Evolutionary conservation across 2,329 filamentous ascomycete species (phyloP), one percentile per base, ranked within the genome.

Genomic region (Zasmidium citrigriseum): DNA sequence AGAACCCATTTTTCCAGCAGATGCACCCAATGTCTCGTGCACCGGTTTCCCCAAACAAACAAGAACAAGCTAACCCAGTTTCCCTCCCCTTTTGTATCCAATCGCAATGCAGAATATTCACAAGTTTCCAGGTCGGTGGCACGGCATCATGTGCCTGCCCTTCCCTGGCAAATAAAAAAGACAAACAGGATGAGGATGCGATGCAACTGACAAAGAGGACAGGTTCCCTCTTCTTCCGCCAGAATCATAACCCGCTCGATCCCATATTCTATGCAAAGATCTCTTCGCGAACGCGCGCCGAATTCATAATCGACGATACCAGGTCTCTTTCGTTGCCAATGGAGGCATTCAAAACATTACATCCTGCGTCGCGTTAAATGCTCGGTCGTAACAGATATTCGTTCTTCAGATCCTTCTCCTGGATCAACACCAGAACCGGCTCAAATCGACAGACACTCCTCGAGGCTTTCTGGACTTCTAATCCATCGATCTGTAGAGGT

Each of bases 401-500:
- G 14, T 41, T 34, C 27, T 34, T 34, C 7, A 23, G 18, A 29
- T 3, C 22, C 22, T 14, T 20, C 25, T 47, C 14, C n/a, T n/a
- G 25, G 29, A 38, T 22, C 45, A 48, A 29, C 25, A 41, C 55
- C 55, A 53, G 41, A 57, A 41, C 20, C 21, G 25, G 27, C 48
- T 29, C 25, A 34, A 22, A 48, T 52, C 52, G 25, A 55, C 24
- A 14, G 21, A 55, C 18, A 44, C 25, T 47, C 29, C 56, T 20
- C 55, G 57, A 52, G 52, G 44, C 23, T 18, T 44, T 23, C 45
- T 48, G 45, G 54, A 50, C 34, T 52, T 46, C 65, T 65, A 70
- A 49, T 68, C 67, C 56, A 69, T 59, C 27, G 55, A 59, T 46
- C 65, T 59, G 61, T 71, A 71, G 53, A 72, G 50, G 18, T 72